These are phyloP conservation scores for Madurella mycetomatis DNA, from an alignment of 2,329 filamentous ascomycete genomes.

Conservation along the genomic window DNA sequence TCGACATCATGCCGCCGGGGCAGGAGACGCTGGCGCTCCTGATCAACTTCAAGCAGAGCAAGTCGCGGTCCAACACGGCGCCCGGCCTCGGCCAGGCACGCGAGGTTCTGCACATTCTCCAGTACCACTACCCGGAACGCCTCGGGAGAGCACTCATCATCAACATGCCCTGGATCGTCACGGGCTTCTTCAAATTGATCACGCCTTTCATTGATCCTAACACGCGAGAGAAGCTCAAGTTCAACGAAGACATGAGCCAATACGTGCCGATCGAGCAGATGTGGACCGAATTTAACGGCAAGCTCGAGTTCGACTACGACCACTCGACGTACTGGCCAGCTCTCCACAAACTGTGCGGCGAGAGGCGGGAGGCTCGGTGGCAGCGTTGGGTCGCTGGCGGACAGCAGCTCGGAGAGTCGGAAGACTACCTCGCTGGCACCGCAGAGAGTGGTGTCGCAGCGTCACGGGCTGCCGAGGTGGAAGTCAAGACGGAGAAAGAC, in stretches of 20 bases:
- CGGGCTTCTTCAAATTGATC: slow-evolving; percentile 93
- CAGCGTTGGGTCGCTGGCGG: slow-evolving; percentile 77
- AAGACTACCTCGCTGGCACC: slow-evolving; percentile 75
- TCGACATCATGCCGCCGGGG: slow-evolving; percentile 81
- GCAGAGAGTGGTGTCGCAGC: slow-evolving; percentile 17
- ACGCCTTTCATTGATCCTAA: slow-evolving; percentile 93
- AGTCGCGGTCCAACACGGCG: slow-evolving; percentile 65
- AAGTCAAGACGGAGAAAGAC: background rate
- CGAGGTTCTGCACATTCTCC: slow-evolving; percentile 84
- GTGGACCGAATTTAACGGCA: slow-evolving; percentile 68
- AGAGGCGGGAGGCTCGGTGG: slow-evolving; percentile 58
- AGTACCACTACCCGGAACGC: slow-evolving; percentile 93
- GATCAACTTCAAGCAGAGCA: slow-evolving; percentile 85
- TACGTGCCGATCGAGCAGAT: slow-evolving; percentile 81
- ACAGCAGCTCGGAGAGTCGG: slow-evolving; percentile 77
- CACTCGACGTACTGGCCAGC: slow-evolving; percentile 87
- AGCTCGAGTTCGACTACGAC: slow-evolving; percentile 87
- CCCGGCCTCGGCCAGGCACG: slow-evolving; percentile 72
- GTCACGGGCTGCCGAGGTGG: background rate
- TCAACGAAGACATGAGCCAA: slow-evolving; percentile 84
- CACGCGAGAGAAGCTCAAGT: slow-evolving; percentile 92
- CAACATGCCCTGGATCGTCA: slow-evolving; percentile 87
- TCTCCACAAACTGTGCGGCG: slow-evolving; percentile 64
- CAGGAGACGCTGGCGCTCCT: slow-evolving; percentile 84
- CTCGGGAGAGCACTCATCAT: slow-evolving; percentile 84